Base-by-base conservation (phyloP, 495 filamentous ascomycete genomes). In the Aspergillus hancockii region DNA sequence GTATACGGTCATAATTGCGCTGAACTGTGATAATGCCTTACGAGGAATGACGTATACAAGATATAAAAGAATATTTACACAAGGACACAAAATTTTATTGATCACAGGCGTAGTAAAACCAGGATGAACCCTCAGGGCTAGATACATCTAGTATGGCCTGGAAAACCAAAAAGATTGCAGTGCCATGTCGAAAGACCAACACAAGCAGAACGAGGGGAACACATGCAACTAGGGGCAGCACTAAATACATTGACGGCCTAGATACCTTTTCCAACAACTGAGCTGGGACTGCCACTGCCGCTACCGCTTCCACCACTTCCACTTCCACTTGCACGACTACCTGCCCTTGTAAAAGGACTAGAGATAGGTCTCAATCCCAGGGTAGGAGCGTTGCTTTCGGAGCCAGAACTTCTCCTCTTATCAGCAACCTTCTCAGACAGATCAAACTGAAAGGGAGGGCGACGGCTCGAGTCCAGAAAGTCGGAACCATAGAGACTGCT, bases 281-380 rank as follows among this genome's bases (percentile, higher is more conserved):
- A 78, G 58, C 69, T 70, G 43, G 79, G 77, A 71, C 78, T 80
- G 55, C 74, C 77, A 60, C 70, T 78, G 32, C 74, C 74, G 57
- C 75, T 79, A 21, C 74, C 64, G 54, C 69, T 75, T 52, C 69
- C 73, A 38, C 75, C 74, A 62, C 78, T 79, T 19, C 74, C 79
- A 59, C 74, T 75, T 41, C 76, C 79, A 63, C 79, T 81, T 43
- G 69, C 71, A 54, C 74, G 75, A 59, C 77, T 78, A 32, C 66
- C 72, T 8, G 72, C 73, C 63, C 75, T 71, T 47, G 74, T 74
- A 62, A 75, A 81, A 36, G 68, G 79, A 62, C 70, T 78, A 54
- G 65, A 67, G 55, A 70, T 69, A 23, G 72, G 69, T 62, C 70
- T 67, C 52, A 68, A 63, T 47, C 61, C 67, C 22, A 69, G 66